These are phyloP conservation scores for Furcasterigmium sp. DNA, from an alignment of 2,329 filamentous ascomycete genomes.

Conservation along the genomic window DNA sequence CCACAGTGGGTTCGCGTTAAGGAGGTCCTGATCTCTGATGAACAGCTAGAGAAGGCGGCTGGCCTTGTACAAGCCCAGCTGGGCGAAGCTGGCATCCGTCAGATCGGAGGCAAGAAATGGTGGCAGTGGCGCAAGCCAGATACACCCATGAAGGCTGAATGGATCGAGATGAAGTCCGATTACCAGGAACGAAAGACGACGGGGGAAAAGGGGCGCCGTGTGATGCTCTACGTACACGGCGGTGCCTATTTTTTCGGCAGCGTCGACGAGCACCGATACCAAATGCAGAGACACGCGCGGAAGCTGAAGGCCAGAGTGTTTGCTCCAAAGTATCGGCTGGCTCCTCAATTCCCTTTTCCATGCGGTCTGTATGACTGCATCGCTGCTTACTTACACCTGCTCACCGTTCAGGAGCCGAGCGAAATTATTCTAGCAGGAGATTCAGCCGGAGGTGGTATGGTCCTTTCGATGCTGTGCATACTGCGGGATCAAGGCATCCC, in stretches of 20 bases:
- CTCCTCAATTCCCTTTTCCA: conserved; percentile 93
- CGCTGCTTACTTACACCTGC: conserved; percentile 78
- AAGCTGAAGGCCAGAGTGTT: conserved; percentile 89
- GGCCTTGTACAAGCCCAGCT: conserved; percentile 65
- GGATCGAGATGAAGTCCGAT: conserved; percentile 92
- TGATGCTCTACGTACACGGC: conserved; percentile 93
- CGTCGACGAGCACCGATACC: conserved; percentile 95
- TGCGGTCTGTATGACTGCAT: conserved; percentile 88
- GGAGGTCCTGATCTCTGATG: conserved; percentile 57
- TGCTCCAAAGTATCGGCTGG: conserved; percentile 79
- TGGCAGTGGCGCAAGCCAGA: conserved; percentile 79
- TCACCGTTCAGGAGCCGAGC: conserved; percentile 68
- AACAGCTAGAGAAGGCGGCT: conserved; percentile 63
- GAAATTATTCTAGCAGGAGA: conserved; percentile 88
- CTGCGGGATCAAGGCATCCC: conserved; percentile 79
- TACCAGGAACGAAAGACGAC: conserved; percentile 65
- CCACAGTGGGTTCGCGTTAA: conserved; percentile 84
- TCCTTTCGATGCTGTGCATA: conserved; percentile 71
- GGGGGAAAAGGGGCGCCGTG: conserved; percentile 57
- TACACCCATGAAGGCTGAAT: conserved; percentile 71
- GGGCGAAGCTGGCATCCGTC: conserved; percentile 67
- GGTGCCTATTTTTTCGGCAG: conserved; percentile 95
- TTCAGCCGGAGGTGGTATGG: conserved; percentile 90
- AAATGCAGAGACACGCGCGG: conserved; percentile 91
- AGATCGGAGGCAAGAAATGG: conserved; percentile 79